Percentiles rank a stretch among this genome's conserved stretches.
These are phyloP conservation scores for Apostasia shenzhenica DNA, from an alignment of 106 monocot species.

Conservation along the genomic window DNA sequence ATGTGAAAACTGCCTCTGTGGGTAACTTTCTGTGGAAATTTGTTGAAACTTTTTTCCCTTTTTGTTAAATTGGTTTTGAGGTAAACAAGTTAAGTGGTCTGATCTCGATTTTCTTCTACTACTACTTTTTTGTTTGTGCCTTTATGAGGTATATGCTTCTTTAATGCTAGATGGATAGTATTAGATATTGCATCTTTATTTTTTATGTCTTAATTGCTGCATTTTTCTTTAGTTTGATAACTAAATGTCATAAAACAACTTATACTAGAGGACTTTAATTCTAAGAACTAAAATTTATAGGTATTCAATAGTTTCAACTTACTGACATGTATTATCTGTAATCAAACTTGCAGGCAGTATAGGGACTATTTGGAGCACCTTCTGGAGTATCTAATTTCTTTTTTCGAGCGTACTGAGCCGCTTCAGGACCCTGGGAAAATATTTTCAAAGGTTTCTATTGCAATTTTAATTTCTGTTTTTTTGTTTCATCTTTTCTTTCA, in stretches of 20 bases:
- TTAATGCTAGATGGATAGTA: too few species aligned
- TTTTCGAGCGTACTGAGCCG: conserved; percentile 79
- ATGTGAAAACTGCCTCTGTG: too few species aligned
- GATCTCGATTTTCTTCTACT: too few species aligned
- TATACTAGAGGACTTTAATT: neutral
- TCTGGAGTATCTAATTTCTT: conserved; percentile 78
- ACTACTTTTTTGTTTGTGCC: too few species aligned
- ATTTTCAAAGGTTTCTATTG: conserved; percentile 58
- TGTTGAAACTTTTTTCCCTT: too few species aligned
- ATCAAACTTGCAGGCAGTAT: conserved; percentile 57
- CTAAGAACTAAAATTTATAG: neutral
- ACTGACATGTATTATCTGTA: neutral
- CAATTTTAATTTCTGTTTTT: conserved; percentile 6
- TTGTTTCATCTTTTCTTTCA: neutral
- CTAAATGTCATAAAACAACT: neutral
- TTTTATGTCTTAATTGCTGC: too few species aligned
- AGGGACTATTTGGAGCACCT: conserved; percentile 78
- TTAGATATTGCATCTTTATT: too few species aligned
- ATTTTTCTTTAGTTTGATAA: neutral
- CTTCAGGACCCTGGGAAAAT: conserved; percentile 68
- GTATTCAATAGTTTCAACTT: neutral
- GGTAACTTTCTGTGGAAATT: too few species aligned
- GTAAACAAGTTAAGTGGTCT: too few species aligned
- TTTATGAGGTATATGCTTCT: too few species aligned
- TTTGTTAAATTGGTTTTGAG: too few species aligned